phyloP scores from a whole-genome alignment of 106 monocot species.

The Apostasia ramifera region DNA sequence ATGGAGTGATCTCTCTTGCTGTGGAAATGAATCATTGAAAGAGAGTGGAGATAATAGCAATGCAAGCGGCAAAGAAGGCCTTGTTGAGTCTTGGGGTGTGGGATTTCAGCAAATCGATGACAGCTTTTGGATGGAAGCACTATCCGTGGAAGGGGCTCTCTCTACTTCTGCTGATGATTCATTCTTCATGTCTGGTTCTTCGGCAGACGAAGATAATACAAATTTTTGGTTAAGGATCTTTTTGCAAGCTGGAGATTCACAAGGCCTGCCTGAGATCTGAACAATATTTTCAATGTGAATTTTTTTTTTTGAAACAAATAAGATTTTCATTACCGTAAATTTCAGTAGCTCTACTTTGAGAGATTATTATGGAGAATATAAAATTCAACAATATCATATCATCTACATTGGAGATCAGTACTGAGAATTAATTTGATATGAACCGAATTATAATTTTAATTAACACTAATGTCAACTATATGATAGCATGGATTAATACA shows the following conservation, averaged over 20 bases:
- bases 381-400: too few relatives aligned
- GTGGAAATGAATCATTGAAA: not conserved
- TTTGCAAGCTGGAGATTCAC: slow-evolving; percentile 13
- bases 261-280: slow-evolving; percentile 8
- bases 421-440: too few relatives aligned
- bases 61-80: not conserved
- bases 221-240: slow-evolving; percentile 25
- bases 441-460: too few relatives aligned
- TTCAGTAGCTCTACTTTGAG: too few relatives aligned
- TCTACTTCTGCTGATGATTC: not conserved
- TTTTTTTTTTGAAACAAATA: too few relatives aligned
- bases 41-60: too few relatives aligned
- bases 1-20: not conserved
- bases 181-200: not conserved
- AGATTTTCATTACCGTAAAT: too few relatives aligned
- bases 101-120: slow-evolving; percentile 3
- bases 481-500: too few relatives aligned
- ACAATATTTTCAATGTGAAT: not conserved
- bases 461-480: too few relatives aligned
- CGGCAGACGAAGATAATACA: not conserved
- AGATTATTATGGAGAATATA: too few relatives aligned
- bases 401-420: too few relatives aligned
- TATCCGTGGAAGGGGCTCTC: not conserved
- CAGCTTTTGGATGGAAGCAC: slow-evolving; percentile 7
- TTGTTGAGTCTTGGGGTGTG: not conserved